Evolutionary conservation across 768 basidiomycete species (phyloP).

Genomic region (Boletus edulis): DNA sequence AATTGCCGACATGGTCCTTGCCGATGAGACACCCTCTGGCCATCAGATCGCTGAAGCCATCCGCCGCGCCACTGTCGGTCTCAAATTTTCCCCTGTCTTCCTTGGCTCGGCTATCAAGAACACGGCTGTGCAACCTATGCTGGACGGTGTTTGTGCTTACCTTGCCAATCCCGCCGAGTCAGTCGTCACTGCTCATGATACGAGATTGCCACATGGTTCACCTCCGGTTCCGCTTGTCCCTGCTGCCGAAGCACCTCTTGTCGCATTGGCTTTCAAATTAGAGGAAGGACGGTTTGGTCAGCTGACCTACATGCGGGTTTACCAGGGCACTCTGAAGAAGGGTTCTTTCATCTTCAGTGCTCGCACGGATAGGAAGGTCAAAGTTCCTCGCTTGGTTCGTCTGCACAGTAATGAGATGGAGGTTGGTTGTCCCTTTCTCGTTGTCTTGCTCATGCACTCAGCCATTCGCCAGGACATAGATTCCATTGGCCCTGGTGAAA

Average conservation of each 20-base stretch:
- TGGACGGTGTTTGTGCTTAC: constrained; percentile 96
- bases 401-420: constrained; percentile 99
- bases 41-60: constrained; percentile 80
- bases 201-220: constrained; percentile 57
- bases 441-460: neutral
- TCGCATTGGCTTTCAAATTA: constrained; percentile 96
- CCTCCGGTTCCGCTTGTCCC: constrained; percentile 76
- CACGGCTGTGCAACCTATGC: constrained; percentile 87
- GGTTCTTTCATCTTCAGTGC: constrained; percentile 86
- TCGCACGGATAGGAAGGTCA: constrained; percentile 94
- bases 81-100: constrained; percentile 96
- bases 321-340: constrained; percentile 91
- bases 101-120: constrained; percentile 98
- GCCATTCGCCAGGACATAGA: constrained; percentile 72
- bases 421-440: constrained; percentile 40
- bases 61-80: constrained; percentile 80
- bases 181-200: constrained; percentile 79
- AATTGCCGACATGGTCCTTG: constrained; percentile 88
- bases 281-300: constrained; percentile 98
- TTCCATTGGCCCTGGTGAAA: constrained; percentile 93
- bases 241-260: constrained; percentile 81
- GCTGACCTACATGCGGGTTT: constrained; percentile 96
- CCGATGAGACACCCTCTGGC: constrained; percentile 73
- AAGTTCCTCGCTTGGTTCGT: constrained; percentile 91
- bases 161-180: constrained; percentile 86